Evolutionary conservation across 1,139 yeast species (phyloP).

Genomic region (Taphrina deformans): DNA sequence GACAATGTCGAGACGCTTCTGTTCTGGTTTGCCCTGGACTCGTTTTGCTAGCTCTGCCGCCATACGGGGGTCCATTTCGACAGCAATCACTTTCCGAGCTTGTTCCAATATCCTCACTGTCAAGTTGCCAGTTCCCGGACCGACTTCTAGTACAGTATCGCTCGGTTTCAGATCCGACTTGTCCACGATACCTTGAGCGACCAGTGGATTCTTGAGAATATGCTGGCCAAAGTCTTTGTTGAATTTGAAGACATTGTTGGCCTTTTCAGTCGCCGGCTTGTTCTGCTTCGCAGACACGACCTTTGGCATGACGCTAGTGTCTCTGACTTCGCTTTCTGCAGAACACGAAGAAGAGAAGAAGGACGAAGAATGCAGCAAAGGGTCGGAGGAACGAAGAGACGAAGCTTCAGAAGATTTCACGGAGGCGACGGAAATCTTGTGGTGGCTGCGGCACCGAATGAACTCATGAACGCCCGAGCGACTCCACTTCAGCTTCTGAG

Average conservation of each 20-base stretch:
- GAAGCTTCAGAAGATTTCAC: not conserved
- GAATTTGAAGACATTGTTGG: conserved; percentile 50
- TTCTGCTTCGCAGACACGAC: conserved; percentile 19
- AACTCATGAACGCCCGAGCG: not conserved
- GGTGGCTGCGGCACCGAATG: conserved; percentile 6
- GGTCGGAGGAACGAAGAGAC: not conserved
- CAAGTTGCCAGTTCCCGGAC: conserved; percentile 98
- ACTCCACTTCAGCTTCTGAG: not conserved
- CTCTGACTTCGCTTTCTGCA: no score
- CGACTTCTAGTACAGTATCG: conserved; percentile 91
- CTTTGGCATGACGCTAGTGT: conserved; percentile 32
- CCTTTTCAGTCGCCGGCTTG: conserved; percentile 30
- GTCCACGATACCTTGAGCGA: conserved; percentile 97
- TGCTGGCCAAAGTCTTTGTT: conserved; percentile 97
- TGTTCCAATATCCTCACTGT: conserved; percentile 90
- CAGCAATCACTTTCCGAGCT: conserved; percentile 88
- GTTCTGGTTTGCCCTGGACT: conserved; percentile 93
- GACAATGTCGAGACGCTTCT: conserved; percentile 83
- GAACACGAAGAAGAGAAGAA: no score
- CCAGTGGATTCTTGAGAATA: conserved; percentile 89
- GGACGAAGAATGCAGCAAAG: no score
- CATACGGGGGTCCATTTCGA: conserved; percentile 99
- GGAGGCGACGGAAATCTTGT: not conserved
- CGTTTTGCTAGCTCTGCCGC: conserved; percentile 97
- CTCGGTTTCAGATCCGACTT: conserved; percentile 91